phyloP scores from a whole-genome alignment of 2,329 filamentous ascomycete genomes.

The Aspergillus fructus region DNA sequence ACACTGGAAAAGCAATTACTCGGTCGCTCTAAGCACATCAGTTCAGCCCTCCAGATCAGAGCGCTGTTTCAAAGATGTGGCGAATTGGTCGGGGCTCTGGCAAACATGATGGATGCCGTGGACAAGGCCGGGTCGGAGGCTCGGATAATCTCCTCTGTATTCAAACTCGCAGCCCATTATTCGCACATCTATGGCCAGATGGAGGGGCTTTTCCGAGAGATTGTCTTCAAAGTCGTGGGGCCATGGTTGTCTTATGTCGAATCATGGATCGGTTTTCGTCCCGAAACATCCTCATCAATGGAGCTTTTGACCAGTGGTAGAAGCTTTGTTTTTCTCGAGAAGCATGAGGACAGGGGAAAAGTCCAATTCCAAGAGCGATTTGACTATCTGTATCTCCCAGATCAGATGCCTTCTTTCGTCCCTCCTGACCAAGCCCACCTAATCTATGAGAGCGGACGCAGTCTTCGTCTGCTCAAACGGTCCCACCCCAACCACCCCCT shows the following conservation, averaged over 20 bases:
- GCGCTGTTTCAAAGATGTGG: constrained; percentile 40
- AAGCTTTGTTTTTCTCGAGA: constrained; percentile 62
- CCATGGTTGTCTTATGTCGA: constrained; percentile 69
- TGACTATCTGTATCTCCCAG: constrained; percentile 53
- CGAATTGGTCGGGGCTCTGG: constrained; percentile 36
- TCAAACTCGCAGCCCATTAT: constrained; percentile 60
- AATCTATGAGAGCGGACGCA: constrained; percentile 79
- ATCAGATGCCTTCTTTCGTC: constrained; percentile 71
- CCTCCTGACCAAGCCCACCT: constrained; percentile 65
- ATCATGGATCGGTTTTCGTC: constrained; percentile 71
- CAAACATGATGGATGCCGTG: constrained; percentile 44
- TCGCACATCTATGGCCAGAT: constrained; percentile 65
- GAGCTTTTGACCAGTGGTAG: constrained; percentile 52
- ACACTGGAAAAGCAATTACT: constrained; percentile 38
- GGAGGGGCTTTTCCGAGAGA: constrained; percentile 64
- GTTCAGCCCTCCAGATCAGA: constrained; percentile 38
- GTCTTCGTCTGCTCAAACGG: constrained; percentile 68
- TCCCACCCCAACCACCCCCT: constrained; percentile 73
- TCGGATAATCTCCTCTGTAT: constrained; percentile 61
- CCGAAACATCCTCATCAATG: constrained; percentile 55
- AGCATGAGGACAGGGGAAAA: constrained; percentile 60
- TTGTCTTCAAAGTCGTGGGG: constrained; percentile 61
- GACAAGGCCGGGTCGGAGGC: constrained; percentile 56
- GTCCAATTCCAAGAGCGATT: constrained; percentile 59
- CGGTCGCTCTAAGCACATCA: constrained; percentile 21